phyloP scores from a whole-genome alignment of 306 rosid species.

The Potentilla sterilis region DNA sequence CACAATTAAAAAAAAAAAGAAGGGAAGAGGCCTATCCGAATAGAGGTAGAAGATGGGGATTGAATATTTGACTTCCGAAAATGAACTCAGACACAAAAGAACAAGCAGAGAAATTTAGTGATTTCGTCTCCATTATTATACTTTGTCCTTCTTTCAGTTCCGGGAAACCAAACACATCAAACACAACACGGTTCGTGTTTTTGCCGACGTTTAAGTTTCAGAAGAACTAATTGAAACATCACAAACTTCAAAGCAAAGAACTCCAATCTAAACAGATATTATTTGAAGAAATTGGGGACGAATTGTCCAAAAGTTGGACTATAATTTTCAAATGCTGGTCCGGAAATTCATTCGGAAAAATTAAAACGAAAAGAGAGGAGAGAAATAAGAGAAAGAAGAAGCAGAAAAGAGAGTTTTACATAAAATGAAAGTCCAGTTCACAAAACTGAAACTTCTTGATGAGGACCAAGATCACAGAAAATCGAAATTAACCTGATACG shows the following conservation, averaged over 20 bases:
- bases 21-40: not conserved
- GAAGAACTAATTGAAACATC: not conserved
- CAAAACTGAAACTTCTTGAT: constrained; percentile 11
- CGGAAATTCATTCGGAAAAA: not conserved
- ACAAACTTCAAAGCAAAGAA: not conserved
- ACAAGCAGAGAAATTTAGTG: not conserved
- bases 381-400: not conserved
- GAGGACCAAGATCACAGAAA: not conserved
- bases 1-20: constrained; percentile 2
- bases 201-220: not conserved
- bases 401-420: not conserved
- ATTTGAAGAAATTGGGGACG: not conserved
- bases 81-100: not conserved
- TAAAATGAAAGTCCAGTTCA: not conserved
- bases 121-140: not conserved
- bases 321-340: constrained; percentile 13
- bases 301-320: not conserved
- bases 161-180: not conserved
- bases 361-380: not conserved
- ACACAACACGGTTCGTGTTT: not conserved
- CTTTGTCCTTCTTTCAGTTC: not conserved
- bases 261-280: not conserved
- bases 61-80: not conserved
- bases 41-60: constrained; percentile 4
- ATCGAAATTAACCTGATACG: not conserved